phyloP scores from a whole-genome alignment of 768 basidiomycete genomes.

The Cantharellus anzutake region DNA sequence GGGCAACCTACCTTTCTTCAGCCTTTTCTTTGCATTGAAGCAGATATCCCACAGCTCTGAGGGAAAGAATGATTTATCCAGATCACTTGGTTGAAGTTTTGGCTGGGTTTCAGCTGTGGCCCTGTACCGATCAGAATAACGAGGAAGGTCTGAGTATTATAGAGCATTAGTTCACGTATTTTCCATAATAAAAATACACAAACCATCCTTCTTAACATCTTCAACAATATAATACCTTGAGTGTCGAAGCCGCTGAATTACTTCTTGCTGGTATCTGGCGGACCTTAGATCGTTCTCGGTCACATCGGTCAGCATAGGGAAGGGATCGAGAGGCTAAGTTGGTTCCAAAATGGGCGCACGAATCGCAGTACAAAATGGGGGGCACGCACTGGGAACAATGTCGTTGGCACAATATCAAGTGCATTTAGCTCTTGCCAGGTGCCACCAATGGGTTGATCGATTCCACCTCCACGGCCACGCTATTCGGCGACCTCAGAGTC shows the following conservation, averaged over 20 bases:
- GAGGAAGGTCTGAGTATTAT: conserved; percentile 37
- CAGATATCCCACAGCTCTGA: conserved; percentile 54
- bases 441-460: conserved; percentile 51
- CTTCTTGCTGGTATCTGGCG: conserved; percentile 45
- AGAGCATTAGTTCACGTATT: not conserved
- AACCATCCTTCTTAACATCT: conserved; percentile 41
- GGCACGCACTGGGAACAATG: conserved; percentile 57
- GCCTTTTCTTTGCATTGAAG: conserved; percentile 57
- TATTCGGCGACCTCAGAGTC: conserved; percentile 18
- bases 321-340: conserved; percentile 35
- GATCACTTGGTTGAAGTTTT: conserved; percentile 43
- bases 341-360: not conserved
- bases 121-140: conserved; percentile 73
- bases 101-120: conserved; percentile 39
- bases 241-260: conserved; percentile 40
- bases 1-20: conserved; percentile 24
- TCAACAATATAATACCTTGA: conserved; percentile 66
- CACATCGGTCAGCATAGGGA: conserved; percentile 52
- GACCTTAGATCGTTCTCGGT: conserved; percentile 45
- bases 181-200: conserved; percentile 1
- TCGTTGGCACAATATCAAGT: conserved; percentile 54
- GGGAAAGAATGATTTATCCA: conserved; percentile 65
- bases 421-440: conserved; percentile 63
- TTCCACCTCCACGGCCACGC: no score
- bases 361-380: conserved; percentile 3